Percentiles rank a stretch among this genome's conserved stretches.
Evolutionary conservation across 441 rosid species (phyloP).

Genomic region (Adansonia madagascariensis): DNA sequence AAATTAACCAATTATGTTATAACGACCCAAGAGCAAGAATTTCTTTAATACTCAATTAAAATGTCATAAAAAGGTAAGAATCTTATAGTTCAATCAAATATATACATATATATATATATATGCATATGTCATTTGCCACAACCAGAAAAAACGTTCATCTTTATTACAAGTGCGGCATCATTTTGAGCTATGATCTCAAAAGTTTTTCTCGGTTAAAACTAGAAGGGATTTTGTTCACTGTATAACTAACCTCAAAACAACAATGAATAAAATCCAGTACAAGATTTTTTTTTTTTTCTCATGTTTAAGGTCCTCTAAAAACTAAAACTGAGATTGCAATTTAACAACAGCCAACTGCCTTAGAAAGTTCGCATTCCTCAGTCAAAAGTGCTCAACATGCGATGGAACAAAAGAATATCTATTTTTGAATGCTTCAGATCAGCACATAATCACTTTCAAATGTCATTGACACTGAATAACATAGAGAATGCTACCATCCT

Average conservation of each 20-base stretch:
- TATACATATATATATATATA: too few species aligned
- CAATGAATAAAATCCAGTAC: not conserved
- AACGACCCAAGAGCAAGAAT: not conserved
- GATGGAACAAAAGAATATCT: not conserved
- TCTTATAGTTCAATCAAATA: too few species aligned
- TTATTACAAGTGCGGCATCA: not conserved
- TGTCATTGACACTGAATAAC: not conserved
- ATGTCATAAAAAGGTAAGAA: not conserved
- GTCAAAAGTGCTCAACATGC: not conserved
- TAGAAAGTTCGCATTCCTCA: not conserved
- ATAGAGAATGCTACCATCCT: constrained; percentile 17
- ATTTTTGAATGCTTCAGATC: not conserved
- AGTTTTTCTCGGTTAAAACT: not conserved
- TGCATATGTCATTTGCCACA: not conserved
- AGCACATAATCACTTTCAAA: not conserved
- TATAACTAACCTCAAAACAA: not conserved
- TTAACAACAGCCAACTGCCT: constrained; percentile 8
- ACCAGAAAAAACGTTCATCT: not conserved
- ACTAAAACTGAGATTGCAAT: not conserved
- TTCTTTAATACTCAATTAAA: constrained; percentile 4
- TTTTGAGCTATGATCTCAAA: not conserved
- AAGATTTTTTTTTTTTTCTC: not conserved
- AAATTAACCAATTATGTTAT: constrained; percentile 32
- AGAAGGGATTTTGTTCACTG: not conserved
- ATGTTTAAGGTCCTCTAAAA: not conserved